A percentile compares a stretch with the other conserved stretches of the same genome.
Evolutionary conservation across 148 eudicot species (phyloP).

Genomic region (Rhododendron henanense): DNA sequence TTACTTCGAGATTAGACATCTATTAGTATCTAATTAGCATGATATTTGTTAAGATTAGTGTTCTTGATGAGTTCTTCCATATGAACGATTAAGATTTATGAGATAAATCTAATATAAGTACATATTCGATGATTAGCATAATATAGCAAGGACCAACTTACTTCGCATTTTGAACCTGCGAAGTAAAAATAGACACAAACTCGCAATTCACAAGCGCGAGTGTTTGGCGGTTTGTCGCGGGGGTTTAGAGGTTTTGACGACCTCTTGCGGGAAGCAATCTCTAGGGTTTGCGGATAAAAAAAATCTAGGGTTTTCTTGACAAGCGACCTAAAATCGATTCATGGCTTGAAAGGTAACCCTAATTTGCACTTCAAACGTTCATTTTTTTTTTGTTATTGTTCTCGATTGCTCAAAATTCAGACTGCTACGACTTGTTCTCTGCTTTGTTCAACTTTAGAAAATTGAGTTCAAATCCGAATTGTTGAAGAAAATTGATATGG

Average conservation of each 20-base stretch:
- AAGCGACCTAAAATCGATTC: background rate
- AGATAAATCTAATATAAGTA: too few species aligned
- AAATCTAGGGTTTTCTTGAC: background rate
- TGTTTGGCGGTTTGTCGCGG: background rate
- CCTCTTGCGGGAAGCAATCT: background rate
- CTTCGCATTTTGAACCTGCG: too few species aligned
- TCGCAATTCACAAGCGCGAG: too few species aligned
- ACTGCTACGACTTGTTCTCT: background rate
- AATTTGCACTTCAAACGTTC: background rate
- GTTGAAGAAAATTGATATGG: background rate
- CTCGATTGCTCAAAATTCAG: background rate
- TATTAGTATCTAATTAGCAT: too few species aligned
- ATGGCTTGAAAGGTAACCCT: constrained; percentile 5
- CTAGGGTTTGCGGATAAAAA: background rate
- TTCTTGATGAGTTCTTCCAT: too few species aligned
- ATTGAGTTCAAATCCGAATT: background rate
- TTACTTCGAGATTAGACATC: too few species aligned
- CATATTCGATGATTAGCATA: too few species aligned
- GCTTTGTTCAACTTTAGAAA: background rate
- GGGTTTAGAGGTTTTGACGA: background rate
- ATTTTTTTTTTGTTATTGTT: background rate
- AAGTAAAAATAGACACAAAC: too few species aligned
- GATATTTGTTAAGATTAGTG: too few species aligned
- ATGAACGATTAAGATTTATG: too few species aligned
- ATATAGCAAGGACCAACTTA: too few species aligned